phyloP scores from a whole-genome alignment of 208 protist genomes.

The Leishmania gerbilli region DNA sequence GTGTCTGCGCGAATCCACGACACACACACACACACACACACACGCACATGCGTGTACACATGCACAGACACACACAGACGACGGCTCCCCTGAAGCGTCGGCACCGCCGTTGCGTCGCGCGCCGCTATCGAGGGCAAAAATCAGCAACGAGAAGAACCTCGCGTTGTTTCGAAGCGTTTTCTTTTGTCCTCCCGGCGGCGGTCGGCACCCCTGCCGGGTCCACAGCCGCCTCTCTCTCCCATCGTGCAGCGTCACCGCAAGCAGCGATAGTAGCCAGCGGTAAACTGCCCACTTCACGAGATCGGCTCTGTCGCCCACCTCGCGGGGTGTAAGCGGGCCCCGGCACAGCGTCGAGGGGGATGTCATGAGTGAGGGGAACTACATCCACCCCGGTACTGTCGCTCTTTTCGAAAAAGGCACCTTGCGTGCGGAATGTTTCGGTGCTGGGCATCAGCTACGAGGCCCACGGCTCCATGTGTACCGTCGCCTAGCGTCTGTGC shows the following conservation, averaged over 20 bases:
- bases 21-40: neutral
- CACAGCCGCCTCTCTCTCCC: neutral
- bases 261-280: neutral
- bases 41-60: neutral
- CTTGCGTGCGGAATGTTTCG: constrained; percentile 36
- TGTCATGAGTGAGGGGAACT: neutral
- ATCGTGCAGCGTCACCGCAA: neutral
- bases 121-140: too few relatives aligned
- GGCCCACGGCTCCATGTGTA: constrained; percentile 47
- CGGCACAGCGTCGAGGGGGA: neutral
- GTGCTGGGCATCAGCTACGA: constrained; percentile 46
- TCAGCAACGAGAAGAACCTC: neutral
- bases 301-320: neutral
- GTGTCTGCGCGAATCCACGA: neutral
- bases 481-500: constrained; percentile 37
- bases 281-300: neutral
- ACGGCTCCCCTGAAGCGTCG: neutral
- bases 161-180: neutral
- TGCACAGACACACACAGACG: neutral
- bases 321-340: neutral
- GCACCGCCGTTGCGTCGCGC: neutral
- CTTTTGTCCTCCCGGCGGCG: too few relatives aligned
- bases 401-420: constrained; percentile 30
- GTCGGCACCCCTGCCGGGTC: neutral
- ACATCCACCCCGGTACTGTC: constrained; percentile 39